Evolutionary conservation across 2,329 filamentous ascomycete genomes (phyloP), one percentile per base, ranked within the genome.

Genomic region (Zasmidium angulare): DNA sequence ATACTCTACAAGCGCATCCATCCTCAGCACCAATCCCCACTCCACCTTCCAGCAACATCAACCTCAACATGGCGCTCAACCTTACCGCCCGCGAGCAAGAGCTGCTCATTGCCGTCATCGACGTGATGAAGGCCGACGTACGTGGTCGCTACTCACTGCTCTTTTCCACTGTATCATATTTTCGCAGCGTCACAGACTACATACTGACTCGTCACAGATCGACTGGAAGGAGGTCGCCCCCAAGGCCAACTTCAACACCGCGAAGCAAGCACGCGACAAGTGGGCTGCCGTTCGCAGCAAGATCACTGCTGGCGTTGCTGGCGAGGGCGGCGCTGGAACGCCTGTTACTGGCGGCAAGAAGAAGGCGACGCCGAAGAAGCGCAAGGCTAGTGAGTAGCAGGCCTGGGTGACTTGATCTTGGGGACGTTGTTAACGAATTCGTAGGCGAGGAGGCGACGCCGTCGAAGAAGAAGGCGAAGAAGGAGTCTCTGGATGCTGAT

Each of bases 251-350:
- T 63, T 62, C 56, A 62, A 55, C 11, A 66, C 63, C 1, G 14
- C 59, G 2, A 69, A 69, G 54, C 53, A 62, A 20, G 66, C 66
- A 2, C 65, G 67, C 22, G 67, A 69, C 53, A 46, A 56, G 46
- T 69, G 61, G 59, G 10, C 57, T 12, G 29, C 56, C 1, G 31
- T 68, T 19, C 58, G 58, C 46, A 63, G 52, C 23, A 69, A 68
- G 55, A 55, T 69, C 40, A 50, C 49, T 21, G 59, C 46, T 3
- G 48, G 19, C 7, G 49, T 43, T 17, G 52, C 19, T 1, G 50
- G 21, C 26, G 49, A 14, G 40, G 53, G 24, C 21, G 55, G 43
- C 21, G 48, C 20, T 21, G 47, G 12, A 3, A 46, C 55, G 26
- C 55, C 55, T 1, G 26, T 11, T 4, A 29, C 26, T 21, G 46